Evolutionary conservation across 768 basidiomycete genomes (phyloP).

Genomic region (Rickenella mellea): DNA sequence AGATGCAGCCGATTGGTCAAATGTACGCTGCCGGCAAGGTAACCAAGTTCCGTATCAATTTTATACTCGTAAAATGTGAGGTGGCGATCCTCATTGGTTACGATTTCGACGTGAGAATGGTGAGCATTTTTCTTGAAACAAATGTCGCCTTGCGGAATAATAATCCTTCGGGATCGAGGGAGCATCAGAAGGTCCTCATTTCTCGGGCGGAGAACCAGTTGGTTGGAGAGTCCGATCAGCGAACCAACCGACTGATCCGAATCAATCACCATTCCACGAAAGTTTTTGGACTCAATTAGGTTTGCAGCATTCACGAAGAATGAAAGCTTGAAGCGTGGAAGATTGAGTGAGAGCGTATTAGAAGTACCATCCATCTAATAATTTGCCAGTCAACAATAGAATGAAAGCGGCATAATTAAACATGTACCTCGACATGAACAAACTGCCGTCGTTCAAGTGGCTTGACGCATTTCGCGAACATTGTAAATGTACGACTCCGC

Average conservation of each 20-base stretch:
- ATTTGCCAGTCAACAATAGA: neutral
- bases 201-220: slow-evolving; percentile 29
- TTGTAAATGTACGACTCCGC: slow-evolving; percentile 16
- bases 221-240: slow-evolving; percentile 32
- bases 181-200: too few relatives aligned
- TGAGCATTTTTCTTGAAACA: slow-evolving; percentile 10
- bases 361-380: too few relatives aligned
- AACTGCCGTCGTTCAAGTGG: slow-evolving; percentile 16
- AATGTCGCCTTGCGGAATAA: slow-evolving; percentile 30
- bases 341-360: slow-evolving; percentile 16
- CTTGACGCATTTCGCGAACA: slow-evolving; percentile 16
- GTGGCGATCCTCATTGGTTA: neutral
- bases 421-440: slow-evolving; percentile 19
- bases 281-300: slow-evolving; percentile 31
- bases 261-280: slow-evolving; percentile 33
- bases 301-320: slow-evolving; percentile 25
- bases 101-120: slow-evolving; percentile 11
- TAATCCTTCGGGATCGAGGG: too few relatives aligned
- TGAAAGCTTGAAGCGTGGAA: slow-evolving; percentile 32
- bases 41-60: slow-evolving; percentile 20
- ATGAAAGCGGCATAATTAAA: too few relatives aligned
- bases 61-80: slow-evolving; percentile 19
- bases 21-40: slow-evolving; percentile 17
- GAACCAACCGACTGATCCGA: slow-evolving; percentile 30
- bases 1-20: slow-evolving; percentile 23